These are phyloP conservation scores for Raddia distichophylla DNA, from an alignment of 176 grass and related monocot species.

Conservation along the genomic window DNA sequence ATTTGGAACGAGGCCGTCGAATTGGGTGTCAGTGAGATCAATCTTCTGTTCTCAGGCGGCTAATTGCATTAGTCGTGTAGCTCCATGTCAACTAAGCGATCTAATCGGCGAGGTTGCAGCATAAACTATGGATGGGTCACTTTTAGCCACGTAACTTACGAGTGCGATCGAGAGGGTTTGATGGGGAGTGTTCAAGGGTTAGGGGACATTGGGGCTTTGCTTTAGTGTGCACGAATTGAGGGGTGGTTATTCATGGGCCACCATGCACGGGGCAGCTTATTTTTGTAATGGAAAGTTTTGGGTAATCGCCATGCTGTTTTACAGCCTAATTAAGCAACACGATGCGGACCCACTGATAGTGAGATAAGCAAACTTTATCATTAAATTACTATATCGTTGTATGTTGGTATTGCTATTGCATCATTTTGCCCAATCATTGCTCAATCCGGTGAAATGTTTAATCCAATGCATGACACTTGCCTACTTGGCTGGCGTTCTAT, in stretches of 20 bases:
- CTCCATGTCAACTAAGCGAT: neutral
- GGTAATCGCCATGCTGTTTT: neutral
- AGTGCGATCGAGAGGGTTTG: constrained; percentile 17
- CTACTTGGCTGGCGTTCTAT: too few species aligned
- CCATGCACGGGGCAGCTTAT: neutral
- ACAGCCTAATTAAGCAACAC: neutral
- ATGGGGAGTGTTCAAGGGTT: constrained; percentile 39
- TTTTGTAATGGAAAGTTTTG: neutral
- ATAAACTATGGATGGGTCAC: constrained; percentile 8
- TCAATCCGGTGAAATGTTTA: neutral
- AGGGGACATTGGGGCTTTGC: constrained; percentile 51
- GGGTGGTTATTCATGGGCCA: constrained; percentile 12
- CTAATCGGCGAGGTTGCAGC: neutral
- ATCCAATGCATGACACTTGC: too few species aligned
- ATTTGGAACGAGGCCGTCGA: too few species aligned
- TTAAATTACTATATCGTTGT: neutral
- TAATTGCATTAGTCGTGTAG: neutral
- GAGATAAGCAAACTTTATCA: neutral
- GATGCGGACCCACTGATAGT: neutral
- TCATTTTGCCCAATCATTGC: neutral
- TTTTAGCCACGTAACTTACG: constrained; percentile 28
- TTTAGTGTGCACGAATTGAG: constrained; percentile 43
- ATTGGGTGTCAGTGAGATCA: too few species aligned
- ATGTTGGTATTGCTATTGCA: neutral
- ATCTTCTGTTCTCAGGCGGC: neutral